Conservation (phyloP, 805 yeast genomes). For the Saturnispora hagleri region DNA sequence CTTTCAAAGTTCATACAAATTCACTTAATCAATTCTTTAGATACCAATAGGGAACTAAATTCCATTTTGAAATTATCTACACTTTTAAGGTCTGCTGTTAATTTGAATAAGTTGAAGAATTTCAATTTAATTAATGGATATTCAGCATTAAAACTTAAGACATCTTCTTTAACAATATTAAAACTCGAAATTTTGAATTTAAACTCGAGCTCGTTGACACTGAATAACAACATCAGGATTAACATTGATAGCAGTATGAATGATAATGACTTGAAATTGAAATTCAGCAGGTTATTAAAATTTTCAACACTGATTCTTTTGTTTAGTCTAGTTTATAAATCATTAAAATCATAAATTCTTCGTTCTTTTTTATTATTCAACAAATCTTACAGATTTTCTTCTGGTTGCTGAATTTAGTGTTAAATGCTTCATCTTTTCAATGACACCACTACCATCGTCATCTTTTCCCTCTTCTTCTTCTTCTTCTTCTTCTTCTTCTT, state of each 20-base stretch:
- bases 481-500: no score
- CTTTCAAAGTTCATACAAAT: conserved; percentile 22
- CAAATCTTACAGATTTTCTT: conserved; percentile 23
- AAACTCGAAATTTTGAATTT: conserved; percentile 11
- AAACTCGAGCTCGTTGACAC: neutral
- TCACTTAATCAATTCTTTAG: conserved; percentile 20
- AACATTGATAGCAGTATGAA: neutral
- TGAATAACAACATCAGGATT: neutral
- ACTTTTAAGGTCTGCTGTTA: conserved; percentile 11
- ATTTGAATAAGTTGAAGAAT: conserved; percentile 2
- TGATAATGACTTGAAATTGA: neutral
- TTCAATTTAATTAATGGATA: conserved; percentile 10
- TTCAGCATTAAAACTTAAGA: conserved; percentile 17
- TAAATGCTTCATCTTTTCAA: conserved; percentile 5
- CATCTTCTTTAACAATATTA: conserved; percentile 10
- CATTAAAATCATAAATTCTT: neutral
- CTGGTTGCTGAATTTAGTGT: conserved; percentile 5
- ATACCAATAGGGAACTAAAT: conserved; percentile 19
- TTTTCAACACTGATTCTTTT: conserved; percentile 1
- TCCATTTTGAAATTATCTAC: conserved; percentile 20
- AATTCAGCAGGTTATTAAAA: neutral
- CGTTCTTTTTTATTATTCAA: neutral
- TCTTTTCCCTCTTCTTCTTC: no score
- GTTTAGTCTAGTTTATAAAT: conserved; percentile 3
- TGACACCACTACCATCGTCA: conserved; percentile 3